phyloP scores from a whole-genome alignment of 768 basidiomycete species.

The Lenzites betulinus region DNA sequence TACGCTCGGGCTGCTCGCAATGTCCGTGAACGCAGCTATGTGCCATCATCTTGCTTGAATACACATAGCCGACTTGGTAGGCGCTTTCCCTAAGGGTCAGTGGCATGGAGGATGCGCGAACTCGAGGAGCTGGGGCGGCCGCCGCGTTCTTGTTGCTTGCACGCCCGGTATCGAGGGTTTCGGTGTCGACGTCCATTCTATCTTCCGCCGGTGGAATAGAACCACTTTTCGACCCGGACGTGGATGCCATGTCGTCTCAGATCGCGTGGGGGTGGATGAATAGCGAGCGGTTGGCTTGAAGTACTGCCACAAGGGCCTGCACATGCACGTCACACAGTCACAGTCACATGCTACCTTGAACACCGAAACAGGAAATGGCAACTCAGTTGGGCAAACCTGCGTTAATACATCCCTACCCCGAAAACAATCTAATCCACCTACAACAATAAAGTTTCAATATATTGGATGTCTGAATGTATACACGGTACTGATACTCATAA shows the following conservation, averaged over 20 bases:
- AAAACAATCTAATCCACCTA: no score
- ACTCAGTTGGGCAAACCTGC: no score
- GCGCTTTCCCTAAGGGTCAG: constrained; percentile 9
- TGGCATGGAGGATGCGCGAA: constrained; percentile 12
- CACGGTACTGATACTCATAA: no score
- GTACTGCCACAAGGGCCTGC: no score
- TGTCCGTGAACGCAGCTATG: constrained; percentile 76
- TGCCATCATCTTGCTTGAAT: constrained; percentile 81
- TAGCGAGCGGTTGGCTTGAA: not conserved
- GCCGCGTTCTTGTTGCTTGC: not conserved
- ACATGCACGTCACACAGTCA: not conserved
- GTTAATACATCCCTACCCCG: no score
- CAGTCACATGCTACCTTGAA: no score
- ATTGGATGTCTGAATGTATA: no score
- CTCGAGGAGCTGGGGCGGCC: not conserved
- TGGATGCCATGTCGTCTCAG: not conserved
- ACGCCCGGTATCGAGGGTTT: not conserved
- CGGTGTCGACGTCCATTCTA: not conserved
- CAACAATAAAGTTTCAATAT: no score
- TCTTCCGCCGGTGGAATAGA: not conserved
- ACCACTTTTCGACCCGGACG: not conserved
- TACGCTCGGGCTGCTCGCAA: constrained; percentile 78
- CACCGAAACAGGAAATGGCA: no score
- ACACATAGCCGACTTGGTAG: constrained; percentile 80
- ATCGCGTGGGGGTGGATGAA: not conserved